Conservation (phyloP, 768 basidiomycete genomes). For the Boletus eberwhitei region DNA sequence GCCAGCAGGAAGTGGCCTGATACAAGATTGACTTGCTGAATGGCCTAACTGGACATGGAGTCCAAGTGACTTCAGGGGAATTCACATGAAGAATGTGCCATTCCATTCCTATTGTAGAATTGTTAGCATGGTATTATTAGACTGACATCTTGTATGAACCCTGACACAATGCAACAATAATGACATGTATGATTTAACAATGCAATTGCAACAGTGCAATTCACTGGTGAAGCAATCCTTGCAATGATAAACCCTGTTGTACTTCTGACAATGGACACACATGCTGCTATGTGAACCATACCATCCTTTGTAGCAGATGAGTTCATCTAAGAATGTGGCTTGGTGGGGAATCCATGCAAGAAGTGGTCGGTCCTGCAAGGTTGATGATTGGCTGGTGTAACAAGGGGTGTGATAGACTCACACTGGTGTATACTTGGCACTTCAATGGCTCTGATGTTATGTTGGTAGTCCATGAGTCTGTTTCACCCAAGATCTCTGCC, state of each 20-base stretch:
- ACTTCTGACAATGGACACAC: neutral
- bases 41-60: conserved; percentile 27
- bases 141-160: neutral
- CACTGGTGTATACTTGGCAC: neutral
- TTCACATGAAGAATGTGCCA: conserved; percentile 12
- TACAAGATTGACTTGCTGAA: conserved; percentile 9
- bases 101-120: conserved; percentile 15
- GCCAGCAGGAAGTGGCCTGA: neutral
- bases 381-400: no score
- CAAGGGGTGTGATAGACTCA: neutral
- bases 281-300: neutral
- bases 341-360: neutral
- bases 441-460: no score
- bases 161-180: conserved; percentile 16
- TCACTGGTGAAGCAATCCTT: conserved; percentile 7
- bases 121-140: neutral
- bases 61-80: conserved; percentile 20
- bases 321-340: conserved; percentile 12
- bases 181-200: conserved; percentile 3
- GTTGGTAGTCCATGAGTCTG: no score
- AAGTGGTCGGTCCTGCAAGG: conserved; percentile 7
- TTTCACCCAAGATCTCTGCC: no score
- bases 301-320: conserved; percentile 13
- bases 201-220: conserved; percentile 7
- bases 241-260: conserved; percentile 3